Conservation (phyloP, 306 rosid genomes). For the Cicer arietinum region DNA sequence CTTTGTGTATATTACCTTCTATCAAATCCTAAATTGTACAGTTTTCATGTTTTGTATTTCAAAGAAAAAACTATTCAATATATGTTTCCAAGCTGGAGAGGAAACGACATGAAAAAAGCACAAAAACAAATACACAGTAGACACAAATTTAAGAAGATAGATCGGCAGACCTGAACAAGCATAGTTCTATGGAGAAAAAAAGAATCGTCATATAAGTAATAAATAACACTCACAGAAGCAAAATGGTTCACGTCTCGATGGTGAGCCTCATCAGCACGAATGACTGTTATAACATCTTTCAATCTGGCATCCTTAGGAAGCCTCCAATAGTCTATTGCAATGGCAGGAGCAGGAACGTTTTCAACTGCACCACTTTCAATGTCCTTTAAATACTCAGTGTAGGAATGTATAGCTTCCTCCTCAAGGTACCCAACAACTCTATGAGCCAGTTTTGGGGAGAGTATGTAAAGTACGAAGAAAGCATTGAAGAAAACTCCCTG, state of each 20-base stretch:
- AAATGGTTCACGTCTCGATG: conserved; percentile 82
- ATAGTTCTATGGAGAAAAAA: neutral
- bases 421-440: conserved; percentile 83
- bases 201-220: neutral
- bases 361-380: conserved; percentile 63
- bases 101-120: conserved; percentile 24
- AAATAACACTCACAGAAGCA: conserved; percentile 70
- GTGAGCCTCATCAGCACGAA: conserved; percentile 91
- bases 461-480: conserved; percentile 56
- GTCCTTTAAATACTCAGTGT: conserved; percentile 67
- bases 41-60: neutral
- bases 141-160: conserved; percentile 24
- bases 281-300: conserved; percentile 69
- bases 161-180: neutral
- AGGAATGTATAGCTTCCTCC: conserved; percentile 77
- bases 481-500: conserved; percentile 88
- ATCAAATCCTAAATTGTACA: too few species aligned
- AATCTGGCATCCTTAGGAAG: conserved; percentile 72
- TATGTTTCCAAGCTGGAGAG: neutral
- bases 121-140: conserved; percentile 15
- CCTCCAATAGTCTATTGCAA: conserved; percentile 87
- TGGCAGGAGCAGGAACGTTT: conserved; percentile 77
- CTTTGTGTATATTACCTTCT: neutral
- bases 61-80: neutral
- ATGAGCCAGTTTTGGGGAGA: conserved; percentile 75